Percentiles rank a stretch among this genome's conserved stretches.
Evolutionary conservation across 2,329 filamentous ascomycete genomes (phyloP).

Genomic region (Polychaeton citri): DNA sequence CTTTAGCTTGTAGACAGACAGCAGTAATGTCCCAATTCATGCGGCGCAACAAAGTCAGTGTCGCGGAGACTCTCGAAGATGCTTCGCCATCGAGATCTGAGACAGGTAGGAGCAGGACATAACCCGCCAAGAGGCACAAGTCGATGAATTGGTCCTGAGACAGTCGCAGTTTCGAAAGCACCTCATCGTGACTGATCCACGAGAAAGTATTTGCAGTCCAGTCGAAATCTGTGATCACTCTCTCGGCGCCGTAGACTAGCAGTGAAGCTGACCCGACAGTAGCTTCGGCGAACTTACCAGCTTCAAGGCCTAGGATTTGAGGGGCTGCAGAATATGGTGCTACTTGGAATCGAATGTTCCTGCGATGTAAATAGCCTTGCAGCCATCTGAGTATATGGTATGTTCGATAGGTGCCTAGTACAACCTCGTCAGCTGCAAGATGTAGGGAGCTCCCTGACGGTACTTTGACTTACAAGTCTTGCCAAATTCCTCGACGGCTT

Average conservation of each 20-base stretch:
- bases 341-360: slow-evolving; percentile 62
- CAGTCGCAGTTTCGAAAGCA: slow-evolving; percentile 53
- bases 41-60: slow-evolving; percentile 60
- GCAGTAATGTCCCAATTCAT: slow-evolving; percentile 55
- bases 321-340: slow-evolving; percentile 80
- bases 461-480: slow-evolving; percentile 48
- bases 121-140: slow-evolving; percentile 69
- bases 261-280: slow-evolving; percentile 76
- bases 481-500: slow-evolving; percentile 78
- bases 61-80: slow-evolving; percentile 56
- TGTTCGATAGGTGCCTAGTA: slow-evolving; percentile 53
- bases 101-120: slow-evolving; percentile 57
- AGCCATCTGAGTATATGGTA: slow-evolving; percentile 65
- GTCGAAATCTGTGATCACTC: slow-evolving; percentile 55
- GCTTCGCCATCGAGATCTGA: slow-evolving; percentile 47
- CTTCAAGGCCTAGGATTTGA: slow-evolving; percentile 59
- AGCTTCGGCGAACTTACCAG: slow-evolving; percentile 52
- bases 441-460: too few relatives aligned
- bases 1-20: slow-evolving; percentile 60
- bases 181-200: slow-evolving; percentile 42
- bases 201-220: slow-evolving; percentile 49
- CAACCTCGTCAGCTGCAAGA: slow-evolving; percentile 6
- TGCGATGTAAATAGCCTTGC: slow-evolving; percentile 57
- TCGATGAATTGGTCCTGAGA: slow-evolving; percentile 67
- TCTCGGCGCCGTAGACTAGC: slow-evolving; percentile 71